phyloP scores from a whole-genome alignment of 1,284 basidiomycete species.

The Earliella scabrosa region DNA sequence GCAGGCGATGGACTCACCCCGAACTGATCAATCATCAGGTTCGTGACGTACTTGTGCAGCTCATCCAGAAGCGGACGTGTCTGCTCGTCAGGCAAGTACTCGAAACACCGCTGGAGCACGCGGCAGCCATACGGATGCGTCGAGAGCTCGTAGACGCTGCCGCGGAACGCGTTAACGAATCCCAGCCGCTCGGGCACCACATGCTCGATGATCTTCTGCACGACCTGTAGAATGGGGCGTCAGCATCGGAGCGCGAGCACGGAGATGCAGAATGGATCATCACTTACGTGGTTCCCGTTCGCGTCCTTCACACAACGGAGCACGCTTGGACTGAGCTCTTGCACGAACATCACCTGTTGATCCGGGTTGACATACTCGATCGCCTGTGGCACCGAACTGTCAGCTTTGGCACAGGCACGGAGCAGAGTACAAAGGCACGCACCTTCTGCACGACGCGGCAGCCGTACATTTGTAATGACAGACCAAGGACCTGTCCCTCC shows the following conservation, averaged over 20 bases:
- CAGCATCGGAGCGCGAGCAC: conserved; percentile 1
- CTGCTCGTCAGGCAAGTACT: conserved; percentile 76
- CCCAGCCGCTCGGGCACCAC: conserved; percentile 77
- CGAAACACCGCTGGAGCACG: conserved; percentile 93
- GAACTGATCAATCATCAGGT: conserved; percentile 87
- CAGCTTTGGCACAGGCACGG: conserved; percentile 7
- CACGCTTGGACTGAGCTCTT: conserved; percentile 83
- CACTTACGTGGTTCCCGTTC: conserved; percentile 93
- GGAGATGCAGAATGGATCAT: not conserved
- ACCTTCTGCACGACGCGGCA: conserved; percentile 93
- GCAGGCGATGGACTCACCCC: conserved; percentile 60
- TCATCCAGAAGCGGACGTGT: conserved; percentile 84
- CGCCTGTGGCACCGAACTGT: conserved; percentile 54
- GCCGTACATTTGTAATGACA: conserved; percentile 95
- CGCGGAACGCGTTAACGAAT: conserved; percentile 81
- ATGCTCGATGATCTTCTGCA: conserved; percentile 87
- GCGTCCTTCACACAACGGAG: conserved; percentile 90
- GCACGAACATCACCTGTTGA: conserved; percentile 77
- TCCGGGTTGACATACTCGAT: conserved; percentile 82
- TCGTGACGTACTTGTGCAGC: conserved; percentile 72
- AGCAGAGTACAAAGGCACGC: conserved; percentile 1
- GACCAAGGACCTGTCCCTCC: conserved; percentile 77
- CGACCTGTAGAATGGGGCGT: conserved; percentile 51
- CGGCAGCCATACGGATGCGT: conserved; percentile 95
- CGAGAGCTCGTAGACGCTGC: conserved; percentile 84